Base-by-base conservation (phyloP, 2,329 filamentous ascomycete species). In the Didymosphaeria variabile region DNA sequence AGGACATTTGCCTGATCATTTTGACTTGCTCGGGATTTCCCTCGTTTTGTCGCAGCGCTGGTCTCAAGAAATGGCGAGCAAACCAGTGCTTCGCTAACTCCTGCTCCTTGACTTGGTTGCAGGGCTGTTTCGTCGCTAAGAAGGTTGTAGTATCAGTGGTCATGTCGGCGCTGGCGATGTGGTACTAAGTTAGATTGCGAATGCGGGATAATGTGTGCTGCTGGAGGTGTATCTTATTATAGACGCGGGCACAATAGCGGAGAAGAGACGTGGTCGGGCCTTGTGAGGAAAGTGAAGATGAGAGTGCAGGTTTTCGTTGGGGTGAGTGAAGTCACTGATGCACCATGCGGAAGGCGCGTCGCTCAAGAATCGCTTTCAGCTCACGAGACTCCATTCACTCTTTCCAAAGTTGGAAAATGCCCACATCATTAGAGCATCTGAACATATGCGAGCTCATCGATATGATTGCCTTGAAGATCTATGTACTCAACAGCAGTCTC, bases 61-160 rank as follows among this genome's bases (percentile, higher is more conserved):
- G 59, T 55, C 65, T 72, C 50, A 62, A 66, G 1, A 77, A 59
- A 38, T 66, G 68, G 26, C 66, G 68, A 47, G 71, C 66, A 21
- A 74, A 56, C 72, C 74, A 75, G 36, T 66, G 65, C 53, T 67
- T 74, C 15, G 66, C 58, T 9, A 61, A 61, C 38, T 65, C 64
- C 21, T 66, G 64, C 51, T 69, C 70, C 56, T 21, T 57, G 36
- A 19, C 10, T 52, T 62, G 56, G 17, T 38, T 29, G 21, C 55
- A 59, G 26, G 44, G 58, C 8, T 57, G 13, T 50, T 49, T 47
- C 31, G 61, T 57, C 55, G 63, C 52, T 52, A 58, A 61, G 46
- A 64, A 58, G 45, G 64, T 66, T 55, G 57, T 71, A 68, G 60
- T 64, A 38, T 50, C 61, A 56, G 60, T 58, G 59, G 66, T 55